Percentiles rank a stretch among this genome's conserved stretches.
Conservation (phyloP, 495 filamentous ascomycete species). For the Talaromyces wortmannii region DNA sequence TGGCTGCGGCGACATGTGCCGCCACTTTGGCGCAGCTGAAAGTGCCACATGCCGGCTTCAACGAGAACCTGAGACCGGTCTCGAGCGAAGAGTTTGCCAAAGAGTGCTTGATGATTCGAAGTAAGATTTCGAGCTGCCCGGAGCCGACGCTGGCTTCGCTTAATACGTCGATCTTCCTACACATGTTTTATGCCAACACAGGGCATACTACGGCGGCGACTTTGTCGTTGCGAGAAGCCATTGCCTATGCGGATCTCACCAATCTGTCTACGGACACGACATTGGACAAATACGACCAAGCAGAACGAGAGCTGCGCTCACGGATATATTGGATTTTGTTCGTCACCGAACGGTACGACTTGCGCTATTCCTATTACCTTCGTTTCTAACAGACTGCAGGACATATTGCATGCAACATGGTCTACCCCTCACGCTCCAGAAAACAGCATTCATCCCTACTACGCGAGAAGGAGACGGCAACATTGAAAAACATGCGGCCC, state of each 20-base stretch:
- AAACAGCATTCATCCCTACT: slow-evolving; percentile 7
- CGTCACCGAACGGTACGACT: slow-evolving; percentile 12
- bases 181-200: slow-evolving; percentile 14
- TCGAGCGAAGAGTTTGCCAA: slow-evolving; percentile 11
- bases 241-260: slow-evolving; percentile 11
- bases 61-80: neutral
- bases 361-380: neutral
- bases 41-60: neutral
- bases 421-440: slow-evolving; percentile 10
- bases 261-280: slow-evolving; percentile 6
- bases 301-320: slow-evolving; percentile 8
- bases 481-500: slow-evolving; percentile 2
- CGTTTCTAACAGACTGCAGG: neutral
- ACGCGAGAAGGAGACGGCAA: slow-evolving; percentile 1
- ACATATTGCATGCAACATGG: slow-evolving; percentile 15
- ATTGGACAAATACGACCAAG: neutral
- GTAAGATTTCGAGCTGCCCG: slow-evolving; percentile 3
- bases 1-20: slow-evolving; percentile 11
- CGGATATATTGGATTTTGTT: slow-evolving; percentile 12
- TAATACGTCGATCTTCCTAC: slow-evolving; percentile 10
- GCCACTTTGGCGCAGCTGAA: slow-evolving; percentile 11
- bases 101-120: slow-evolving; percentile 10
- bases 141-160: slow-evolving; percentile 4
- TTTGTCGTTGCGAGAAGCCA: slow-evolving; percentile 10
- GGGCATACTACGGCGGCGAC: slow-evolving; percentile 11